These are phyloP conservation scores for Blastocystis sp. DNA, from an alignment of 352 stramenopile genomes.

Conservation along the genomic window DNA sequence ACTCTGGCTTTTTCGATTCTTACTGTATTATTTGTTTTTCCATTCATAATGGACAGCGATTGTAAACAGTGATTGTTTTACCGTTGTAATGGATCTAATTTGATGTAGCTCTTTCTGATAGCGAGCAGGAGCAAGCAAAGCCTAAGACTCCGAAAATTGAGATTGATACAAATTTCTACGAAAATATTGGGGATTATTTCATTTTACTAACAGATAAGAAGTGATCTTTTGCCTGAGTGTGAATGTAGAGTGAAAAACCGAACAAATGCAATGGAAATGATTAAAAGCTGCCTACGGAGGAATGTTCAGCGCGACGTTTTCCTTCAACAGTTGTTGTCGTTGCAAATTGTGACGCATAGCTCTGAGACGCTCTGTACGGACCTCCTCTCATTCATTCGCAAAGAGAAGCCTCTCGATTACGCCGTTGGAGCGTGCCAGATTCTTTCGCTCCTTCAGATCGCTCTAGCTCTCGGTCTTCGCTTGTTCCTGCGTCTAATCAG, in stretches of 20 bases:
- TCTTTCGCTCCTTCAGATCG: not conserved
- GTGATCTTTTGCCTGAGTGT: not conserved
- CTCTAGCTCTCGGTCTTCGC: not conserved
- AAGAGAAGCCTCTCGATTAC: not conserved
- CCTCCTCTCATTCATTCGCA: not conserved
- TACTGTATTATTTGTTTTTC: too few species aligned
- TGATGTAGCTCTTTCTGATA: too few species aligned
- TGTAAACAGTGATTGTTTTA: too few species aligned
- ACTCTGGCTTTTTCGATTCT: not conserved
- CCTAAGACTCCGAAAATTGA: not conserved
- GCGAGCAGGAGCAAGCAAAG: too few species aligned
- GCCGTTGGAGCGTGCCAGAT: not conserved
- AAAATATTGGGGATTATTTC: conserved; percentile 47
- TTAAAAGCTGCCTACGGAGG: not conserved
- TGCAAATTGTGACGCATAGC: not conserved
- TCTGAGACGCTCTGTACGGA: not conserved
- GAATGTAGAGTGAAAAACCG: conserved; percentile 9
- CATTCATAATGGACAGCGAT: too few species aligned
- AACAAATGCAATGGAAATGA: not conserved
- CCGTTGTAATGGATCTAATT: too few species aligned
- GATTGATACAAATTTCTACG: not conserved
- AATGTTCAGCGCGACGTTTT: not conserved
- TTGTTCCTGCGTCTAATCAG: not conserved
- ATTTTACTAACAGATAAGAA: conserved; percentile 33
- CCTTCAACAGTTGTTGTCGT: not conserved